A percentile compares a stretch with the other conserved stretches of the same genome.
Conservation (phyloP, 345 rosid genomes). For the Erucastrum elatum region DNA sequence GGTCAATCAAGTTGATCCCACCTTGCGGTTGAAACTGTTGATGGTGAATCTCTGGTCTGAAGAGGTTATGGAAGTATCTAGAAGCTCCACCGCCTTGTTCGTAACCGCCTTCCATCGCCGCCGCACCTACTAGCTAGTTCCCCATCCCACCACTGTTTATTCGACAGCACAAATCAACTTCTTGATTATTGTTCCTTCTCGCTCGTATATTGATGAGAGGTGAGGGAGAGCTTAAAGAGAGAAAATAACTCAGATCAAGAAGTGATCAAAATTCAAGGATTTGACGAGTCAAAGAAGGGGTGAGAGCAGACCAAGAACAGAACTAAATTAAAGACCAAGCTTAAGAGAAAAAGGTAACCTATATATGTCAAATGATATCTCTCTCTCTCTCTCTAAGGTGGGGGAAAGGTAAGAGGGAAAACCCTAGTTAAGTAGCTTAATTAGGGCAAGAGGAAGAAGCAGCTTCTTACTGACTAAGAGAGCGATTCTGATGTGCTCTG, state of each 20-base stretch:
- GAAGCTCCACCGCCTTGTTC: conserved; percentile 42
- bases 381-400: conserved; percentile 2
- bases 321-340: conserved; percentile 23
- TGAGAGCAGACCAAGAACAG: not conserved
- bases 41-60: conserved; percentile 48
- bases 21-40: conserved; percentile 47
- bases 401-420: conserved; percentile 13
- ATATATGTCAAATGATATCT: conserved; percentile 2
- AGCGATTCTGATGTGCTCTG: conserved; percentile 8
- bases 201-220: conserved; percentile 20
- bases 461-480: conserved; percentile 23
- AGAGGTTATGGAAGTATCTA: conserved; percentile 48
- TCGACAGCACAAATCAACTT: conserved; percentile 41
- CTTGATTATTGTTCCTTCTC: conserved; percentile 21
- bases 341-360: not conserved
- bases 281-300: conserved; percentile 29
- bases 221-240: conserved; percentile 6
- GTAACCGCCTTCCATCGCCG: conserved; percentile 53
- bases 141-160: conserved; percentile 52
- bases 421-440: conserved; percentile 34
- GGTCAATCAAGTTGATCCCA: conserved; percentile 32
- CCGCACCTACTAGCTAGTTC: conserved; percentile 38
- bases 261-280: conserved; percentile 27
- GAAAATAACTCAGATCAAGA: conserved; percentile 27
- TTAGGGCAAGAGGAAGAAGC: conserved; percentile 27